These are phyloP conservation scores for Annona squamosa DNA, from an alignment of 164 flowering plant genomes.

Conservation along the genomic window DNA sequence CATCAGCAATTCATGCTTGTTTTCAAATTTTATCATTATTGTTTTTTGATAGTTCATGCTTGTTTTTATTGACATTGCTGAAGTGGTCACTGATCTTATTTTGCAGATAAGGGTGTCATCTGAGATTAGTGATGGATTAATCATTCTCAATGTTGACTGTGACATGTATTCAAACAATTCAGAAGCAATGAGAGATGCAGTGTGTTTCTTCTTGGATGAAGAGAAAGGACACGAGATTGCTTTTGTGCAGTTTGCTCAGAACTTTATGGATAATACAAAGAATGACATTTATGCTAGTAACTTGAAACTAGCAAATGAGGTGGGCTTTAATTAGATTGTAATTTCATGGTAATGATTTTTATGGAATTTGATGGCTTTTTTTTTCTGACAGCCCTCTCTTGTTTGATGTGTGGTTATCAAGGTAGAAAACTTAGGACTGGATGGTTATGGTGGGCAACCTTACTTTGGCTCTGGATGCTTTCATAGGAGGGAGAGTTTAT, in stretches of 20 bases:
- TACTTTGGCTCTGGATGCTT: slow-evolving; percentile 39
- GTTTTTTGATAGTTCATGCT: too few relatives aligned
- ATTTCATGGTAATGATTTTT: not conserved
- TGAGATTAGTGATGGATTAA: slow-evolving; percentile 21
- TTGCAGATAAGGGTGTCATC: slow-evolving; percentile 34
- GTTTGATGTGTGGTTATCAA: slow-evolving; percentile 5
- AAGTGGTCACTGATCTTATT: too few relatives aligned
- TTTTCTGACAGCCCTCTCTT: not conserved
- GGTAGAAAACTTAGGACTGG: slow-evolving; percentile 24
- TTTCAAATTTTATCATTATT: too few relatives aligned
- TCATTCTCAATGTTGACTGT: slow-evolving; percentile 36
- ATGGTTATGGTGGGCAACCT: slow-evolving; percentile 26
- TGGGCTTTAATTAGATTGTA: not conserved
- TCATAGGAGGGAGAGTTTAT: slow-evolving; percentile 28
- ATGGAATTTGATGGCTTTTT: not conserved
- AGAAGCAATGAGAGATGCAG: slow-evolving; percentile 25
- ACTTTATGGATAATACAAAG: slow-evolving; percentile 18
- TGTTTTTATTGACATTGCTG: too few relatives aligned
- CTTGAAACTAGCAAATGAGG: not conserved
- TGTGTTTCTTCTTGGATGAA: slow-evolving; percentile 38
- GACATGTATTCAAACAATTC: slow-evolving; percentile 40
- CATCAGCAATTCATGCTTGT: too few relatives aligned
- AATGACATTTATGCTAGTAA: slow-evolving; percentile 19
- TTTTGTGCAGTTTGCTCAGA: slow-evolving; percentile 31
- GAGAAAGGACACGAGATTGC: slow-evolving; percentile 27